phyloP scores from a whole-genome alignment of 495 filamentous ascomycete genomes.

The Staphylotrichum tortipilum region DNA sequence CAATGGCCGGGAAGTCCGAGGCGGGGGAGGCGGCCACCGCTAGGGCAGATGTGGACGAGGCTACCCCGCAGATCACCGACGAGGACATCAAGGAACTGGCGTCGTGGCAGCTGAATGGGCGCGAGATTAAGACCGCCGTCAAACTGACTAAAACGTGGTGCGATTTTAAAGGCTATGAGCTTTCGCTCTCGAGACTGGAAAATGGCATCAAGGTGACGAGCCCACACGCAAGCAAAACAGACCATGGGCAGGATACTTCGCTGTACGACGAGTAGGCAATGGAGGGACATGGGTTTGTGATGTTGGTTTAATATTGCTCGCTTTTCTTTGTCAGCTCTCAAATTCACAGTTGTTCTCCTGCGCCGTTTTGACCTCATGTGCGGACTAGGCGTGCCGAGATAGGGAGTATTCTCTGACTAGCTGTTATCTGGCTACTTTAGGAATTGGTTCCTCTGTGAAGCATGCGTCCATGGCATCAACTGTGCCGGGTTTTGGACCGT shows the following conservation, averaged over 20 bases:
- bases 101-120: slow-evolving; percentile 45
- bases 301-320: no score
- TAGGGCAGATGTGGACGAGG: background rate
- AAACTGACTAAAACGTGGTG: slow-evolving; percentile 40
- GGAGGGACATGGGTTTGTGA: background rate
- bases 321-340: no score
- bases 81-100: slow-evolving; percentile 39
- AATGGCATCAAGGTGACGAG: slow-evolving; percentile 29
- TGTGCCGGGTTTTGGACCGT: no score
- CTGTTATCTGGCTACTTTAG: no score
- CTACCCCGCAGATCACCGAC: slow-evolving; percentile 29
- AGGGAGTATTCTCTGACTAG: no score
- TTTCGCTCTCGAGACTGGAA: slow-evolving; percentile 28
- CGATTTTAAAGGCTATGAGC: slow-evolving; percentile 26
- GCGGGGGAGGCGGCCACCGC: background rate
- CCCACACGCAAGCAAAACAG: slow-evolving; percentile 23
- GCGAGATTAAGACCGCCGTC: slow-evolving; percentile 58
- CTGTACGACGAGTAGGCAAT: slow-evolving; percentile 14
- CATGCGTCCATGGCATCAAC: no score
- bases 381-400: no score
- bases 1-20: no score
- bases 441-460: no score
- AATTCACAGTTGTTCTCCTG: no score
- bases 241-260: slow-evolving; percentile 12
- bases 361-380: no score